phyloP scores from a whole-genome alignment of 2,329 filamentous ascomycete genomes.

The Pyrenochaeta sp. region DNA sequence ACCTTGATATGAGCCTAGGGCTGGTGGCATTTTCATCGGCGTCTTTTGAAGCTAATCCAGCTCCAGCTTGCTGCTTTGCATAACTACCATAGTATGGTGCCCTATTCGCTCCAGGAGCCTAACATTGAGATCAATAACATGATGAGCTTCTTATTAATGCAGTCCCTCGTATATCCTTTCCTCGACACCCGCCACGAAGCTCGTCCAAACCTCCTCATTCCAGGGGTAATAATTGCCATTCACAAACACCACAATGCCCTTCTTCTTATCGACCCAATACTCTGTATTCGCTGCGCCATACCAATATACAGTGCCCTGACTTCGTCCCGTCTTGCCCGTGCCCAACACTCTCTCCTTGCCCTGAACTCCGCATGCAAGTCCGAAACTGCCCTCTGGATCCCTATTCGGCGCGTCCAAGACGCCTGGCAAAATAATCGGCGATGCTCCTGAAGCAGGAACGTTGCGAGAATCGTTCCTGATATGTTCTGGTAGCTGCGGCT shows the following conservation, averaged over 20 bases:
- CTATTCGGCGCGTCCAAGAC: conserved; percentile 59
- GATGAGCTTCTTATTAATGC: neutral
- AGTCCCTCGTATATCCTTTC: conserved; percentile 27
- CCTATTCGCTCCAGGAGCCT: no score
- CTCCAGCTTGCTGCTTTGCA: no score
- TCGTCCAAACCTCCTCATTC: conserved; percentile 29
- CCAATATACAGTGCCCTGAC: conserved; percentile 35
- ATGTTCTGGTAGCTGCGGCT: conserved; percentile 19
- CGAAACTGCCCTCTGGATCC: conserved; percentile 48
- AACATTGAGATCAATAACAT: no score
- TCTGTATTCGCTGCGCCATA: conserved; percentile 36
- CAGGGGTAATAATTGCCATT: conserved; percentile 33
- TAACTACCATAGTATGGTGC: no score
- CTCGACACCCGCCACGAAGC: conserved; percentile 32
- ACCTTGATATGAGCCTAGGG: neutral
- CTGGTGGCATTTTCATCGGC: no score
- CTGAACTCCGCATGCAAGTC: conserved; percentile 61
- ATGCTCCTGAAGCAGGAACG: conserved; percentile 18
- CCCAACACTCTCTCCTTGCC: conserved; percentile 47
- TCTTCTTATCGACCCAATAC: conserved; percentile 33
- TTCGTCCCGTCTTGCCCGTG: conserved; percentile 23
- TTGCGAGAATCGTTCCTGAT: conserved; percentile 30
- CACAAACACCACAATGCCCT: conserved; percentile 25
- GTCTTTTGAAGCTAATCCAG: no score
- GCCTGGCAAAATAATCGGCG: conserved; percentile 39